Evolutionary conservation across 345 rosid species (phyloP).

Genomic region (Sisymbrium irio): DNA sequence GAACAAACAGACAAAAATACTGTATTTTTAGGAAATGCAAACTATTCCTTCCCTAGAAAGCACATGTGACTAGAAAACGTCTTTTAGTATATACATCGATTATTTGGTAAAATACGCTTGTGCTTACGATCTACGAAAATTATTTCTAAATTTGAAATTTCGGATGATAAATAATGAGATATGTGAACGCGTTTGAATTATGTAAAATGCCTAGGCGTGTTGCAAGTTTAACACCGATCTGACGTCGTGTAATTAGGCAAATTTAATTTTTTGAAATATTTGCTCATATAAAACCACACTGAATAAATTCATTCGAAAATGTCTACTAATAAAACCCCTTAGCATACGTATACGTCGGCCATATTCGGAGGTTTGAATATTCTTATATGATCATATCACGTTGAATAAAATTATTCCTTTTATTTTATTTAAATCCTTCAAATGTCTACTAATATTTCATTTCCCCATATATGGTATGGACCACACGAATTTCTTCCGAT

Average conservation of each 20-base stretch:
- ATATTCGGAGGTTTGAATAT: not conserved
- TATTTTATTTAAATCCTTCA: not conserved
- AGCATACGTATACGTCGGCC: not conserved
- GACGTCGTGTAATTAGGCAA: not conserved
- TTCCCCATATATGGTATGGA: slow-evolving; percentile 5
- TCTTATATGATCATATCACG: not conserved
- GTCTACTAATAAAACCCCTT: not conserved
- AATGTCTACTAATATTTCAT: not conserved
- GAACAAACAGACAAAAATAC: not conserved
- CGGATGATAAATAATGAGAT: not conserved
- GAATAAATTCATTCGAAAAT: not conserved
- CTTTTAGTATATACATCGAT: too few relatives aligned
- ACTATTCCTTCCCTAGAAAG: not conserved
- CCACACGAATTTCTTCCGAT: slow-evolving; percentile 11
- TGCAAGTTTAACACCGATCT: not conserved
- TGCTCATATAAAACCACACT: not conserved
- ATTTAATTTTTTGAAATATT: not conserved
- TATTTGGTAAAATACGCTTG: not conserved
- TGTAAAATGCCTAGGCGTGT: not conserved
- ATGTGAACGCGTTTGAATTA: not conserved
- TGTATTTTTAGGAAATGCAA: not conserved
- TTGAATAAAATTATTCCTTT: not conserved
- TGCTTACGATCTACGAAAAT: too few relatives aligned
- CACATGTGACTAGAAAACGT: not conserved
- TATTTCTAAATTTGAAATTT: not conserved